Evolutionary conservation across 73 alveolate species (phyloP).

Genomic region (Halteria grandinella): DNA sequence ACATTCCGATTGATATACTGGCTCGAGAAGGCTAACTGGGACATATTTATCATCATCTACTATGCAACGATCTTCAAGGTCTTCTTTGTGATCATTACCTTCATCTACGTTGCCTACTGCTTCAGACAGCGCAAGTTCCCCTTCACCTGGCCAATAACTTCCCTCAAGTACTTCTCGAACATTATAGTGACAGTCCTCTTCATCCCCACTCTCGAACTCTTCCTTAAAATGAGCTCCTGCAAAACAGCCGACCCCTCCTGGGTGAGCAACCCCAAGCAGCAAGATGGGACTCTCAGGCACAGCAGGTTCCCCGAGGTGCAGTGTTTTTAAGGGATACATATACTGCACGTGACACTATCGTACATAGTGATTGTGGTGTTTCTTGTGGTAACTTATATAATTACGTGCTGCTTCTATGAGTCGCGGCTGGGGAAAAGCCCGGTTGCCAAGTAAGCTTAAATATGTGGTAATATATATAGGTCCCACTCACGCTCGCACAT

Average conservation of each 20-base stretch:
- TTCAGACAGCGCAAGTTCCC: slow-evolving; percentile 52
- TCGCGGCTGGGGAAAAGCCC: slow-evolving; percentile 7
- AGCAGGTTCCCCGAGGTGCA: slow-evolving; percentile 1
- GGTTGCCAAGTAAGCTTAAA: slow-evolving; percentile 33
- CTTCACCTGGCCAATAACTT: slow-evolving; percentile 64
- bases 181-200: slow-evolving; percentile 28
- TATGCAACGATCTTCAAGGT: slow-evolving; percentile 48
- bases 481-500: neutral
- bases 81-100: slow-evolving; percentile 42
- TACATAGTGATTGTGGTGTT: slow-evolving; percentile 14
- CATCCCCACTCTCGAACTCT: slow-evolving; percentile 34
- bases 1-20: slow-evolving; percentile 45
- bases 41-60: slow-evolving; percentile 20
- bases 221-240: neutral
- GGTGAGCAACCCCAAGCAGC: slow-evolving; percentile 13
- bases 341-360: slow-evolving; percentile 34
- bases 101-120: slow-evolving; percentile 54
- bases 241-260: slow-evolving; percentile 16
- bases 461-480: too few relatives aligned
- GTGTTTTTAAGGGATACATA: slow-evolving; percentile 54
- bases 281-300: slow-evolving; percentile 3
- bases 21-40: slow-evolving; percentile 49
- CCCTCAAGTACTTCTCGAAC: slow-evolving; percentile 16
- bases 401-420: slow-evolving; percentile 30
- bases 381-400: neutral